Evolutionary conservation across 805 yeast species (phyloP).

Genomic region (Teunomyces pallodes): DNA sequence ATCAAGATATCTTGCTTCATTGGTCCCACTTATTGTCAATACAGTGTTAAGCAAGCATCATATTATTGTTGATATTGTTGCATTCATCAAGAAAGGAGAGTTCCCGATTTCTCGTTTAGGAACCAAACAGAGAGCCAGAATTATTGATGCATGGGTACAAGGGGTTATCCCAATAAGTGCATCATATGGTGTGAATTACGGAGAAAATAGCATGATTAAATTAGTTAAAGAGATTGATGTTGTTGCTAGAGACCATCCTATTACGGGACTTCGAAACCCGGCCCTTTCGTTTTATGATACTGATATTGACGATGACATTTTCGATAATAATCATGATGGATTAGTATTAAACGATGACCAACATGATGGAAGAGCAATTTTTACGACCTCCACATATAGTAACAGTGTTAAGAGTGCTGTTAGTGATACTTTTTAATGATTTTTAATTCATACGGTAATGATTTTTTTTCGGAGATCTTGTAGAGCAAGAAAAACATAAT

Average conservation of each 20-base stretch:
- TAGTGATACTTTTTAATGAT: background rate
- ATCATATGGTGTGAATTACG: constrained; percentile 55
- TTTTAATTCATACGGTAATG: background rate
- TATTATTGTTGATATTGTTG: constrained; percentile 76
- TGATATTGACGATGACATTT: constrained; percentile 24
- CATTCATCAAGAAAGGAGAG: constrained; percentile 64
- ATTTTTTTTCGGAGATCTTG: background rate
- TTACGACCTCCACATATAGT: constrained; percentile 7
- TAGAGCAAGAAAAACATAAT: background rate
- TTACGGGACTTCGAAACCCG: constrained; percentile 41
- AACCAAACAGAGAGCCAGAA: constrained; percentile 70
- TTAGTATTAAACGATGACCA: constrained; percentile 27
- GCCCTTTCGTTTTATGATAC: constrained; percentile 40
- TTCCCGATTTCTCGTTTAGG: constrained; percentile 72
- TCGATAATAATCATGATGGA: constrained; percentile 30
- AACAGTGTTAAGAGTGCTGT: constrained; percentile 5
- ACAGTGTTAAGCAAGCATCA: constrained; percentile 79
- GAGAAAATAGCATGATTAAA: constrained; percentile 62
- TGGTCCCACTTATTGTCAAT: constrained; percentile 82
- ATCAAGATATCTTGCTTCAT: constrained; percentile 55
- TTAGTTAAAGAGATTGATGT: constrained; percentile 53
- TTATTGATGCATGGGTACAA: constrained; percentile 54
- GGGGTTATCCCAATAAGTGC: constrained; percentile 43
- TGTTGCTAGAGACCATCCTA: constrained; percentile 38
- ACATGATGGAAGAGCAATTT: background rate